A percentile compares a stretch with the other conserved stretches of the same genome.
Evolutionary conservation across 768 basidiomycete species (phyloP).

Genomic region (Tricholoma furcatifolium): DNA sequence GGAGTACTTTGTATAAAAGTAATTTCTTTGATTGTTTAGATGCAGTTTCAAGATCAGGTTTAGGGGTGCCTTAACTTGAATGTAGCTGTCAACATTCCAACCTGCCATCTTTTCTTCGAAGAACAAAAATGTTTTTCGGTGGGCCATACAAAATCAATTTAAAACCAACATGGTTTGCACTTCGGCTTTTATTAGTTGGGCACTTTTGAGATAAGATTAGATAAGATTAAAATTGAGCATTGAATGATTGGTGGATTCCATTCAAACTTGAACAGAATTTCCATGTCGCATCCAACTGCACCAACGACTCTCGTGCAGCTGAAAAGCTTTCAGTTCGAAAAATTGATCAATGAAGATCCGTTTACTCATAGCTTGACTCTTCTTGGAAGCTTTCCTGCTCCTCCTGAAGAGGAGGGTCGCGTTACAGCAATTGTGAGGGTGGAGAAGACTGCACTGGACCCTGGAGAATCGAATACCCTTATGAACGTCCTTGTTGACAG

Average conservation of each 20-base stretch:
- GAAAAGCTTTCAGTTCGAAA: slow-evolving; percentile 52
- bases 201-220: no score
- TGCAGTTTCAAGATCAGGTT: no score
- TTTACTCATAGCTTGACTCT: slow-evolving; percentile 59
- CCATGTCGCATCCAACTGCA: slow-evolving; percentile 33
- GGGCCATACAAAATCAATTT: no score
- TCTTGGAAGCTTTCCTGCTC: slow-evolving; percentile 60
- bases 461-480: slow-evolving; percentile 33
- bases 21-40: no score
- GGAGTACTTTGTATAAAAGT: no score
- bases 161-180: no score
- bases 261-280: not conserved
- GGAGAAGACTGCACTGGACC: slow-evolving; percentile 71
- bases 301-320: slow-evolving; percentile 35
- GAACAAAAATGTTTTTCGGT: no score
- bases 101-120: no score
- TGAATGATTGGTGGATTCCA: not conserved
- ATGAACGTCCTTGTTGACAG: slow-evolving; percentile 37
- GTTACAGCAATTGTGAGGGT: slow-evolving; percentile 69
- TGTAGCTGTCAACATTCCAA: no score
- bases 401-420: slow-evolving; percentile 17
- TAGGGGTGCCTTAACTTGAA: no score
- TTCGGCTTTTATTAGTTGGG: no score
- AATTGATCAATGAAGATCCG: slow-evolving; percentile 62
- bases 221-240: no score